Base-by-base conservation (phyloP, 371 early-diverging fungal species). In the Syncephalis fuscata region DNA sequence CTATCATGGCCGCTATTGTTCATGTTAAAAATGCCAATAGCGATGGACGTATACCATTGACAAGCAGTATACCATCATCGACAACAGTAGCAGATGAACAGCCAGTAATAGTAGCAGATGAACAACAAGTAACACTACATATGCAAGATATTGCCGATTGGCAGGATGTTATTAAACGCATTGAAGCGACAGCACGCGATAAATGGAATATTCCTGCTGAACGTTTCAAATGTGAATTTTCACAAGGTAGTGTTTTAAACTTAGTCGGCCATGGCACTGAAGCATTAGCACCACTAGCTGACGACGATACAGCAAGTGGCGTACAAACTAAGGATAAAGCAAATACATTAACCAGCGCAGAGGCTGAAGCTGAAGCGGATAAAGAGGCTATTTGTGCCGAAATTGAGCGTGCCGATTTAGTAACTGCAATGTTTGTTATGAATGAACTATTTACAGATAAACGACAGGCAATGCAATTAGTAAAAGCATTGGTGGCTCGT, bases 391-490 rank as follows among this genome's bases (percentile, higher is more conserved):
- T 32, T 32, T 32, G 32, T 32, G 32, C 32, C 11, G 32, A 32
- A 0, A 55, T 76, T 3, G 57, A 64, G 0, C 42, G 61, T 22
- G 74, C 88, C 0, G 71, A 82, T 56, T 54, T 90, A 42, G 76
- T 88, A 32, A 90, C 91, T 1, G 78, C 82, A 43, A 75, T 88
- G 76, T 92, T 90, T 73, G 77, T 92, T 2, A 72, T 90, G 65
- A 90, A 90, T 53, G 93, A 92, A 54, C 61, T 92, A 8, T 83
- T 92, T 63, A 71, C 77, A 21, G 76, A 77, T 52, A 89, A 90
- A 59, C 55, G 60, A 39, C 58, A 71, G 27, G 83, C 88, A 16
- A 83, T 86, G 71, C 60, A 67, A 26, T 67, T 92, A 44, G 72
- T 90, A 32, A 73, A 78, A 27, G 58, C 65, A 10, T 54, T 90